Evolutionary conservation across 352 stramenopile species (phyloP).

Genomic region (Phytophthora uliginosa): DNA sequence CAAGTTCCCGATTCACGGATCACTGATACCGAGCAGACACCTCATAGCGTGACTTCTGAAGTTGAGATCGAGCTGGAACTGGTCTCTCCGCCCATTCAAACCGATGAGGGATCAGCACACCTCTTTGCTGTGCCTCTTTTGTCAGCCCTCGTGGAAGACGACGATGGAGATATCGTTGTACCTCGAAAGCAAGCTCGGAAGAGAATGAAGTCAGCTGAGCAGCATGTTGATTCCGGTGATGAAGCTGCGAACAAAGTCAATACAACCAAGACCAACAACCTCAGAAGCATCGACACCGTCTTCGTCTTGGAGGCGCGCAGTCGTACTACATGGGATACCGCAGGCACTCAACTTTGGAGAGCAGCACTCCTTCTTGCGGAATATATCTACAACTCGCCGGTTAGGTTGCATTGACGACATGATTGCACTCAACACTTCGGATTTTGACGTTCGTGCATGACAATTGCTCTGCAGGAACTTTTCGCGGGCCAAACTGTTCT

Average conservation of each 20-base stretch:
- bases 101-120: not conserved
- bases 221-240: not conserved
- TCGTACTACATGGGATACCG: constrained; percentile 40
- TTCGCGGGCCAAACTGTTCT: constrained; percentile 49
- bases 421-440: not conserved
- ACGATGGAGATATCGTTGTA: constrained; percentile 37
- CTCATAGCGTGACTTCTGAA: constrained; percentile 32
- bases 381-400: constrained; percentile 46
- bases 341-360: constrained; percentile 62
- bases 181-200: constrained; percentile 30
- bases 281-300: constrained; percentile 7
- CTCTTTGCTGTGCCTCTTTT: constrained; percentile 20
- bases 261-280: not conserved
- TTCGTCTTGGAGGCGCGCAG: constrained; percentile 35
- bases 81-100: not conserved
- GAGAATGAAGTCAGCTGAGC: constrained; percentile 6
- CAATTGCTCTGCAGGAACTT: constrained; percentile 24
- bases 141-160: constrained; percentile 16
- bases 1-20: not conserved
- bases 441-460: constrained; percentile 1
- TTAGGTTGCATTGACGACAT: constrained; percentile 2
- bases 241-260: not conserved
- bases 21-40: not conserved
- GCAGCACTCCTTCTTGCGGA: constrained; percentile 68
- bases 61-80: constrained; percentile 28